Percentiles rank a stretch among this genome's conserved stretches.
Evolutionary conservation across 2,329 filamentous ascomycete genomes (phyloP).

Genomic region (Aspergillus caelatus): DNA sequence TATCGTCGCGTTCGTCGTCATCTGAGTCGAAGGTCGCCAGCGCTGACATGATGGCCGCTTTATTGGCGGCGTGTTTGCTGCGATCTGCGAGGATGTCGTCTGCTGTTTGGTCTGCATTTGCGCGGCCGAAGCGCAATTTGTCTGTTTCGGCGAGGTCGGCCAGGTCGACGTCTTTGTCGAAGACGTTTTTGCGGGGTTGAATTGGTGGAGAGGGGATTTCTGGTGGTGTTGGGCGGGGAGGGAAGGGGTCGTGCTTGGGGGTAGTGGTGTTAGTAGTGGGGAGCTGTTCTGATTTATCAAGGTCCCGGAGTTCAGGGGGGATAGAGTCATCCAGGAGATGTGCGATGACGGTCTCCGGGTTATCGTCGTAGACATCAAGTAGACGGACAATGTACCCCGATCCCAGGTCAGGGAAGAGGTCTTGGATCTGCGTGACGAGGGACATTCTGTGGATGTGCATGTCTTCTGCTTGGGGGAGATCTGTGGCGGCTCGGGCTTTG

Average conservation of each 20-base stretch:
- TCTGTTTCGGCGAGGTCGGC: conserved; percentile 72
- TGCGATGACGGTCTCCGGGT: conserved; percentile 77
- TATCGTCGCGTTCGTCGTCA: conserved; percentile 96
- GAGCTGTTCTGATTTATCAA: conserved; percentile 64
- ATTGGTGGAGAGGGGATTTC: conserved; percentile 23
- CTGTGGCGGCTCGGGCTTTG: conserved; percentile 40
- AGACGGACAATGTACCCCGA: conserved; percentile 78
- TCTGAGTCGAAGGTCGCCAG: conserved; percentile 88
- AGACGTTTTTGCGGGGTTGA: conserved; percentile 66
- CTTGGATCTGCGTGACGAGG: conserved; percentile 85
- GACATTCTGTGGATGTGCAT: conserved; percentile 82
- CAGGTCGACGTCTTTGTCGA: conserved; percentile 75
- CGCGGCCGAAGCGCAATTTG: conserved; percentile 77
- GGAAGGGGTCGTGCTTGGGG: conserved; percentile 57
- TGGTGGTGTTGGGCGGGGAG: conserved; percentile 53
- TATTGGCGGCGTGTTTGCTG: conserved; percentile 65
- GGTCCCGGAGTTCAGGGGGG: conserved; percentile 66
- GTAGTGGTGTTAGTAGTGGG: conserved; percentile 46
- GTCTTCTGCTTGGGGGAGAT: conserved; percentile 40
- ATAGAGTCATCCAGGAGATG: conserved; percentile 79
- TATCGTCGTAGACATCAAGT: conserved; percentile 75
- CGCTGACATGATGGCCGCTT: conserved; percentile 85
- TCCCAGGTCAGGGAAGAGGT: conserved; percentile 86
- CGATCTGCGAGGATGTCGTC: conserved; percentile 71
- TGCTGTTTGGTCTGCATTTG: conserved; percentile 63